Conservation (phyloP, 148 eudicot genomes). For the Heliosperma pusillum region DNA sequence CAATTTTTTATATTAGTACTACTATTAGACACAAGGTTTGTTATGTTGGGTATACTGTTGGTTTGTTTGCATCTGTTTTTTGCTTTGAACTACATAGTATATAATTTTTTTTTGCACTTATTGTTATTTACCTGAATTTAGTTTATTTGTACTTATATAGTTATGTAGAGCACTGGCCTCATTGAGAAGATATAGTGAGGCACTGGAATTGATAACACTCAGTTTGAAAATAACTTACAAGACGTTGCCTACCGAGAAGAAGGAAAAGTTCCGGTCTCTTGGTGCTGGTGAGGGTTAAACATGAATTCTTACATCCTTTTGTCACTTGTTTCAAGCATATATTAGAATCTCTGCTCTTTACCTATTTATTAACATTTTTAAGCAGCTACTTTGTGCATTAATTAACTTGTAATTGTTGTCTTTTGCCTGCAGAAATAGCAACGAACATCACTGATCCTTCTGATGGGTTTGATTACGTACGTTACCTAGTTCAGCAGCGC, state of each 20-base stretch:
- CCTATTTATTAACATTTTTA: not conserved
- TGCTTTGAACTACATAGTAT: not conserved
- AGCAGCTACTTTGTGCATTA: constrained; percentile 3
- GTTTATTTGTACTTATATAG: constrained; percentile 33
- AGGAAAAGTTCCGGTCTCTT: constrained; percentile 73
- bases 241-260: constrained; percentile 51
- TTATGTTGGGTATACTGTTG: not conserved
- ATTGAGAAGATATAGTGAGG: constrained; percentile 67
- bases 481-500: constrained; percentile 60
- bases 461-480: constrained; percentile 66
- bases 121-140: not conserved
- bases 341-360: not conserved
- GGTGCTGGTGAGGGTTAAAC: constrained; percentile 70
- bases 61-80: not conserved
- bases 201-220: constrained; percentile 60
- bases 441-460: constrained; percentile 65
- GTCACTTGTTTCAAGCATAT: not conserved
- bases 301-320: not conserved
- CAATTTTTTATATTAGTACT: too few species aligned
- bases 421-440: constrained; percentile 56
- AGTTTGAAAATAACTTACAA: constrained; percentile 56
- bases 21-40: not conserved
- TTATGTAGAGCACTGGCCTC: constrained; percentile 65
- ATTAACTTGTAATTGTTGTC: too few species aligned
- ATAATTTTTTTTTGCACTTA: not conserved